Base-by-base conservation (phyloP, 2,329 filamentous ascomycete genomes). In the Clonostachys chloroleuca region DNA sequence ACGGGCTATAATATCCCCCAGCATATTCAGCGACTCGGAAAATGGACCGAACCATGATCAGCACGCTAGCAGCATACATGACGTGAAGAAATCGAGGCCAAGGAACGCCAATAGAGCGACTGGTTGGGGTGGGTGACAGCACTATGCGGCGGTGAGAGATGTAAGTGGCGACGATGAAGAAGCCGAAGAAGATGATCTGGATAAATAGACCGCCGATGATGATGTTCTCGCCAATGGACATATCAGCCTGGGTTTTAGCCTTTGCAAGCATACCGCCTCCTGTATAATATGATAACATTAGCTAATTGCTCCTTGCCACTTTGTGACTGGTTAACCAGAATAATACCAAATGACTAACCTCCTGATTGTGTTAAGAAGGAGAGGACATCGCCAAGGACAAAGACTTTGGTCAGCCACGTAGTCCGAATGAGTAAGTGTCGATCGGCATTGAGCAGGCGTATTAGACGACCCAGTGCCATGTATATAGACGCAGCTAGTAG, bases 181-280 rank as follows among this genome's bases (percentile, higher is more conserved):
- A 59, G 9, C 64, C 65, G 48, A 83, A 81, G 39, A 77, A 68
- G 18, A 75, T 34, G 13, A 83, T 66, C 53, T 84, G 80, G n/a
- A 82, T 57, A 14, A 75, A 59, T 5, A 84, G 61, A 5, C 80
- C 80, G 6, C 55, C 71, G 7, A 83, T 59, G 17, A 82, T 72
- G 47, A 83, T 61, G 16, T 71, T 66, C 44, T 72, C 59, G 10
- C 74, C 75, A 37, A 41, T 43, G 41, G 47, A 52, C 40, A 44
- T 50, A 10, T 30, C 24, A 30, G 24, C 3, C 24, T 30, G 24
- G 2, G 24, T 18, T 34, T 39, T 34, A 1, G 51, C 52, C 39
- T 52, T 49, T 46, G 56, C 55, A 14, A 58, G 52, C 8, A 61
- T 40, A 9, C 59, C 63, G 24, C 56, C 62, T 8, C 60, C 63